phyloP scores from a whole-genome alignment of 352 stramenopile genomes.

The Phytophthora citricola region DNA sequence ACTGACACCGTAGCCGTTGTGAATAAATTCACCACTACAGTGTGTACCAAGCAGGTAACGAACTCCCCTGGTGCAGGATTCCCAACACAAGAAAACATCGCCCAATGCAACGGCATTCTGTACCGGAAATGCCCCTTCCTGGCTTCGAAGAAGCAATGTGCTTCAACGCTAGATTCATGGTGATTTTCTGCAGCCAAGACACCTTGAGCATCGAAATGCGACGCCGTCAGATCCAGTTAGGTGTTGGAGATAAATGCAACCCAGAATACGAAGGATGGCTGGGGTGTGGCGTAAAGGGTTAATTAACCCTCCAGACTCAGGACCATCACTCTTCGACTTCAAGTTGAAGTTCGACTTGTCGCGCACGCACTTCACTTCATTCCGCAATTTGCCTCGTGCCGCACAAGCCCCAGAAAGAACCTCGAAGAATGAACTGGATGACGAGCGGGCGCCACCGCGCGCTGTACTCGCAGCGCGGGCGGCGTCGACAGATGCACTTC shows the following conservation, averaged over 20 bases:
- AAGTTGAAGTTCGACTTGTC: conserved; percentile 29
- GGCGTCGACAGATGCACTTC: conserved; percentile 60
- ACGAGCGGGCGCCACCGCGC: conserved; percentile 64
- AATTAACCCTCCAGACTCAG: too few relatives aligned
- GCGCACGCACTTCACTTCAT: conserved; percentile 16
- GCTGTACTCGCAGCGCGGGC: conserved; percentile 53
- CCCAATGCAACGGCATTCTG: conserved; percentile 27
- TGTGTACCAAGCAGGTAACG: conserved; percentile 1
- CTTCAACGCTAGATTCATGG: conserved; percentile 43
- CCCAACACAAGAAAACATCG: background rate
- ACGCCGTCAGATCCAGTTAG: conserved; percentile 23
- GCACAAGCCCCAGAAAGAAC: background rate
- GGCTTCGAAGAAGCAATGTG: conserved; percentile 29
- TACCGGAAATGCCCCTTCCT: conserved; percentile 22
- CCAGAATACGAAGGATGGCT: conserved; percentile 36
- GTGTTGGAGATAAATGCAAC: conserved; percentile 28
- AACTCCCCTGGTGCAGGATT: conserved; percentile 10
- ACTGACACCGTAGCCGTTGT: conserved; percentile 1
- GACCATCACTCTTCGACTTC: conserved; percentile 30
- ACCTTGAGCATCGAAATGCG: conserved; percentile 26
- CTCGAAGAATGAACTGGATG: conserved; percentile 71
- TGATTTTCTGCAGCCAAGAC: conserved; percentile 31
- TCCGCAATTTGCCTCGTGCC: conserved; percentile 28
- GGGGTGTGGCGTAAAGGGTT: conserved; percentile 7
- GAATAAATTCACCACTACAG: conserved; percentile 9